Conservation (phyloP, 192 early-diverging fungal genomes). For the Backusella liffmaniae region DNA sequence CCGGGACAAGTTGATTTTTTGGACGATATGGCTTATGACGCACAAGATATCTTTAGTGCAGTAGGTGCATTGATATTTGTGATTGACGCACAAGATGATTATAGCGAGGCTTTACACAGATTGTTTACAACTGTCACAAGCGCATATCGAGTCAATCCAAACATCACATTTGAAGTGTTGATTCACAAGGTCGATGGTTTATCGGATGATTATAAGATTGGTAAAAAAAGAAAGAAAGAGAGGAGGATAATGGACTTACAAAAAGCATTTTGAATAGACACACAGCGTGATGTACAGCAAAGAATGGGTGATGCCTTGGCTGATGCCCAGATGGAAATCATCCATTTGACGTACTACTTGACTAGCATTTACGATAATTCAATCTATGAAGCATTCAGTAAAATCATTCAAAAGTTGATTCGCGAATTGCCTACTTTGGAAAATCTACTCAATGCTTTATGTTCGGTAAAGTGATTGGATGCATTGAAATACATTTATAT, state of each 20-base stretch:
- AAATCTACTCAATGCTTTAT: conserved; percentile 90
- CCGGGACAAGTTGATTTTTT: conserved; percentile 87
- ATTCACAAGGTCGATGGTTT: conserved; percentile 97
- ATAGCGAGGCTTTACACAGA: conserved; percentile 70
- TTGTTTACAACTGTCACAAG: conserved; percentile 70
- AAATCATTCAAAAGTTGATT: conserved; percentile 91
- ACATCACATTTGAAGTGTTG: conserved; percentile 90
- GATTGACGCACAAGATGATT: conserved; percentile 96
- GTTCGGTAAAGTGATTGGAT: conserved; percentile 63
- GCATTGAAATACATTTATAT: too few species aligned
- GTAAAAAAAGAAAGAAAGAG: conserved; percentile 32
- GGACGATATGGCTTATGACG: conserved; percentile 61
- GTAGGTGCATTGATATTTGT: conserved; percentile 86
- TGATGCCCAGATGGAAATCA: conserved; percentile 73
- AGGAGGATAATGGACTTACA: neutral
- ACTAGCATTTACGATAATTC: conserved; percentile 95
- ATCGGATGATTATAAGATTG: conserved; percentile 93
- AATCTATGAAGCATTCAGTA: conserved; percentile 93
- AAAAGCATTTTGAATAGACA: conserved; percentile 52
- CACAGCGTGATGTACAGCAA: conserved; percentile 92
- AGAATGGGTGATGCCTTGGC: conserved; percentile 84
- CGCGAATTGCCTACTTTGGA: conserved; percentile 80
- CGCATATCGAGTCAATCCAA: conserved; percentile 78
- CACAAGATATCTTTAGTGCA: conserved; percentile 64
- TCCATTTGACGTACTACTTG: conserved; percentile 80